Conservation (phyloP, 139 green algal genomes). For the Marvania coccoides region DNA sequence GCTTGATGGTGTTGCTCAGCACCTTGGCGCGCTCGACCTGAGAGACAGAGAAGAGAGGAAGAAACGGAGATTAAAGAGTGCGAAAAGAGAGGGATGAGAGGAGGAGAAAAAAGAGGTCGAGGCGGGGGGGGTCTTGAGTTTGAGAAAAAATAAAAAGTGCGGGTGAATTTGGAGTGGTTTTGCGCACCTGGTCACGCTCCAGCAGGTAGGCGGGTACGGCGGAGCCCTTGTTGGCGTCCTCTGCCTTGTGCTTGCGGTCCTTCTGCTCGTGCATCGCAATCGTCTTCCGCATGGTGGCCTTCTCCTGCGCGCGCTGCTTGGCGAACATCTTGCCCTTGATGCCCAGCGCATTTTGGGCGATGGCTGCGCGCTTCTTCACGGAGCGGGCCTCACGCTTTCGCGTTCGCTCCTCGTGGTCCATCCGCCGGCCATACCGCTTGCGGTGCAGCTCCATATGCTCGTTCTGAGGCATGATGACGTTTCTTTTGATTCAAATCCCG, state of each 20-base stretch:
- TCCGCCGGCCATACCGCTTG: conserved; percentile 84
- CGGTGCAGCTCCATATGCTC: conserved; percentile 97
- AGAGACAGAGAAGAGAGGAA: too few species aligned
- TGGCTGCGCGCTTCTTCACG: conserved; percentile 79
- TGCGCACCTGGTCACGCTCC: conserved; percentile 87
- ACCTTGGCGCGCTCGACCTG: conserved; percentile 94
- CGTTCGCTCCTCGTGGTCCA: conserved; percentile 88
- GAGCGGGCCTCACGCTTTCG: conserved; percentile 91
- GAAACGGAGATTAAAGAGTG: background rate
- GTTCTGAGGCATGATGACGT: conserved; percentile 85
- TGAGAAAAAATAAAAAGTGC: background rate
- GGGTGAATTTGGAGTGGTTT: background rate
- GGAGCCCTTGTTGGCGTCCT: conserved; percentile 75
- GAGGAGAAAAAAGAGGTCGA: background rate
- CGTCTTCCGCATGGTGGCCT: conserved; percentile 98
- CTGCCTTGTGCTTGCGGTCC: conserved; percentile 86
- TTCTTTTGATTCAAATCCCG: too few species aligned
- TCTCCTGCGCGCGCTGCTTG: conserved; percentile 96
- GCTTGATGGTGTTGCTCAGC: conserved; percentile 99
- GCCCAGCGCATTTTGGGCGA: conserved; percentile 79
- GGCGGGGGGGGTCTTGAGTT: background rate
- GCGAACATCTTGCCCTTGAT: conserved; percentile 97
- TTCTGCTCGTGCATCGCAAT: conserved; percentile 96
- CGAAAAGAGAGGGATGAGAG: background rate
- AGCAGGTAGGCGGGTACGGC: conserved; percentile 96